Percentiles rank a stretch among this genome's conserved stretches.
Evolutionary conservation across 2,329 filamentous ascomycete genomes (phyloP).

Genomic region (Onygenales sp.): DNA sequence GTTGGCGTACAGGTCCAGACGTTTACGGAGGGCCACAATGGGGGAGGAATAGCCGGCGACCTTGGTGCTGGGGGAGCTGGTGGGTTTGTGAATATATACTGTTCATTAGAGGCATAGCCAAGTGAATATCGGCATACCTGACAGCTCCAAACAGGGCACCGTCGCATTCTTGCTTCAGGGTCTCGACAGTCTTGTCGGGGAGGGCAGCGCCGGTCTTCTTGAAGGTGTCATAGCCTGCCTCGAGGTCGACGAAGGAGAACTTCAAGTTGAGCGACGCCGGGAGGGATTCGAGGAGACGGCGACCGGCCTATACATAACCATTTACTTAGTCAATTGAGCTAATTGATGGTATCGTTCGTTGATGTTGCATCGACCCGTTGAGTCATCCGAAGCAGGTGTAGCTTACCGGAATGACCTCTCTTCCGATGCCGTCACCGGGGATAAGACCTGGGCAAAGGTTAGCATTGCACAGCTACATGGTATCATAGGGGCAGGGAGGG

Average conservation of each 20-base stretch:
- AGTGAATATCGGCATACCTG: conserved; percentile 37
- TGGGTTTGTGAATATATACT: conserved; percentile 1
- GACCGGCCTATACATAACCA: conserved; percentile 50
- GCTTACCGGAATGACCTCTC: conserved; percentile 81
- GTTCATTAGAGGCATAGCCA: neutral
- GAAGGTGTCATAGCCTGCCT: conserved; percentile 90
- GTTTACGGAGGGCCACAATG: conserved; percentile 93
- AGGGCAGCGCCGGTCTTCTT: conserved; percentile 80
- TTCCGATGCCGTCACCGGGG: conserved; percentile 94
- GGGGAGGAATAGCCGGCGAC: conserved; percentile 94
- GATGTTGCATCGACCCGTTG: too few relatives aligned
- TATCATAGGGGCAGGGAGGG: neutral
- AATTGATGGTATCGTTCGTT: too few relatives aligned
- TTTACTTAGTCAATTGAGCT: conserved; percentile 2
- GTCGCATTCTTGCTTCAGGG: conserved; percentile 84
- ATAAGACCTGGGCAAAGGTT: conserved; percentile 62
- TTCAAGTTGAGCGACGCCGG: conserved; percentile 83
- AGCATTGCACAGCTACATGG: neutral
- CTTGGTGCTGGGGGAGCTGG: conserved; percentile 70
- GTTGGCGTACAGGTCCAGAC: conserved; percentile 91
- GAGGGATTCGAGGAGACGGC: conserved; percentile 83
- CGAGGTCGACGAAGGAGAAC: conserved; percentile 88
- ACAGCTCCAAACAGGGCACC: conserved; percentile 95
- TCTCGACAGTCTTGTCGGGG: conserved; percentile 81
- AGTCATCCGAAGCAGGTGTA: conserved; percentile 3